These are phyloP conservation scores for Globisporangium splendens DNA, from an alignment of 352 stramenopile genomes.

Conservation along the genomic window DNA sequence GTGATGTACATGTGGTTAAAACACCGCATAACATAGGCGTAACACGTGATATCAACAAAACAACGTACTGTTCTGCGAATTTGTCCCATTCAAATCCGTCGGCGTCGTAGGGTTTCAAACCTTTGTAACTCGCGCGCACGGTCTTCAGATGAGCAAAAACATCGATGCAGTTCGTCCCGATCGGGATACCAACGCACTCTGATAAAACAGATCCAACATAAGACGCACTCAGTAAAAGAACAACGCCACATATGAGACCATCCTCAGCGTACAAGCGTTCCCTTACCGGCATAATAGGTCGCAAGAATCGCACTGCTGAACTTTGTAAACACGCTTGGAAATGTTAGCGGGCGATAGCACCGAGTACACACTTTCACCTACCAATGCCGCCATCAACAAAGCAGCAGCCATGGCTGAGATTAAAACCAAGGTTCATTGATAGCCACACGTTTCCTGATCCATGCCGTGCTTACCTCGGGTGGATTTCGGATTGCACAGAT, in stretches of 20 bases:
- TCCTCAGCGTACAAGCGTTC: too few relatives aligned
- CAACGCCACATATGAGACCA: too few relatives aligned
- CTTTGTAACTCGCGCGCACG: constrained; percentile 67
- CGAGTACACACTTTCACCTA: constrained; percentile 31
- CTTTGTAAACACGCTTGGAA: constrained; percentile 75
- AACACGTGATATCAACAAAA: background rate
- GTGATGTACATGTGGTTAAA: too few relatives aligned
- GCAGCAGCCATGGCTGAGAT: background rate
- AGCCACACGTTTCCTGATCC: background rate
- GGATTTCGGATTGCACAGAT: constrained; percentile 73
- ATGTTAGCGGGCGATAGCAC: constrained; percentile 59
- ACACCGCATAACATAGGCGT: background rate
- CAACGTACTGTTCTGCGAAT: constrained; percentile 64
- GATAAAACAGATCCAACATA: background rate
- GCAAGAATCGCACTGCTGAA: constrained; percentile 70
- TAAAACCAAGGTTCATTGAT: background rate
- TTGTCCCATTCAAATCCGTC: constrained; percentile 60
- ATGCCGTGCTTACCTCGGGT: constrained; percentile 36
- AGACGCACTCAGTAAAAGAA: too few relatives aligned
- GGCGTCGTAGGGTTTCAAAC: constrained; percentile 54
- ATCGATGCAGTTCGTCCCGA: constrained; percentile 66
- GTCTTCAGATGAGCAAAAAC: constrained; percentile 72
- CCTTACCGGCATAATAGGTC: constrained; percentile 68
- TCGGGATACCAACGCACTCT: constrained; percentile 65
- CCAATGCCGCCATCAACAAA: background rate